A percentile compares a stretch with the other conserved stretches of the same genome.
These are phyloP conservation scores for Tolypocladium guangdongense DNA, from an alignment of 2,329 filamentous ascomycete genomes.

Conservation along the genomic window DNA sequence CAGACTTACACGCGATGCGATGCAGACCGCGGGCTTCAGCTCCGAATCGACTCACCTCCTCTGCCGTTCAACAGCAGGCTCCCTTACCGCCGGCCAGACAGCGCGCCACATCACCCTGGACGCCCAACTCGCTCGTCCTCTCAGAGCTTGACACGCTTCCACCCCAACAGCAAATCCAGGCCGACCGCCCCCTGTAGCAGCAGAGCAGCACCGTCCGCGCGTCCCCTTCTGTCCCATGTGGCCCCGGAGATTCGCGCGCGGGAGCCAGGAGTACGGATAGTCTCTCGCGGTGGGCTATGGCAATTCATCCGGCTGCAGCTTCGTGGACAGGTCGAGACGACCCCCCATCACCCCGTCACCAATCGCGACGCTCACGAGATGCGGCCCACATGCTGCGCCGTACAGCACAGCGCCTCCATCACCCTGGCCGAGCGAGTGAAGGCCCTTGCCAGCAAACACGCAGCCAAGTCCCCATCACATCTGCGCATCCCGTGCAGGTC, in stretches of 20 bases:
- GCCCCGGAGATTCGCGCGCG: neutral
- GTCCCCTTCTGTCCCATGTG: neutral
- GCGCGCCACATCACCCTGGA: neutral
- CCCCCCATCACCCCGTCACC: neutral
- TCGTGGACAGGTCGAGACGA: neutral
- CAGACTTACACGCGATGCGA: neutral
- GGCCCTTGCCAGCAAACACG: too few species aligned
- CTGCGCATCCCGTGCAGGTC: neutral
- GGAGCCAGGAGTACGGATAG: neutral
- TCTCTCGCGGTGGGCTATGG: too few species aligned
- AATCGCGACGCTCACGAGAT: neutral
- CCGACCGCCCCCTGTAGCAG: neutral
- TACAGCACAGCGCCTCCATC: neutral
- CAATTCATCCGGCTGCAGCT: neutral
- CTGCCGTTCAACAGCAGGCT: too few species aligned
- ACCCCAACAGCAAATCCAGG: neutral
- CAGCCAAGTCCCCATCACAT: too few species aligned
- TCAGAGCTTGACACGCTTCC: neutral
- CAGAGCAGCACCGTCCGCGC: neutral
- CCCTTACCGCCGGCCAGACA: neutral
- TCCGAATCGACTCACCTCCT: neutral
- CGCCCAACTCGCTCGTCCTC: neutral
- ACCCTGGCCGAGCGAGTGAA: neutral
- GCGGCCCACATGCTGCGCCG: neutral
- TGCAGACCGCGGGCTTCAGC: neutral